Percentiles rank a stretch among this genome's conserved stretches.
Conservation (phyloP, 2,329 filamentous ascomycete species). For the Ascochyta viciae-villosae region DNA sequence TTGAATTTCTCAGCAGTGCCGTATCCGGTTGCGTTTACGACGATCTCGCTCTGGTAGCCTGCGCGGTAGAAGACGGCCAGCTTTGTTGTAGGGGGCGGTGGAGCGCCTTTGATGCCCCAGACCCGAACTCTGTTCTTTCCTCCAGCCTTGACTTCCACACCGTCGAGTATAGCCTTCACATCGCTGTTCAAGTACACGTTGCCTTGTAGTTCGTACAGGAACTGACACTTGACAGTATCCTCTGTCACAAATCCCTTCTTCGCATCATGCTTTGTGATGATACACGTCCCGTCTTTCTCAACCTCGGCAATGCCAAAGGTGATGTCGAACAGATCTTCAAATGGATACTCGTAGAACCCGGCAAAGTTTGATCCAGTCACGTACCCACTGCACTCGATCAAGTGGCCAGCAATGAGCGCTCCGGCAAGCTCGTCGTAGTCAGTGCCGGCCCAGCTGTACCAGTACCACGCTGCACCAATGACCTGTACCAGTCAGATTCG, state of each 20-base stretch:
- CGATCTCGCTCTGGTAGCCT: slow-evolving; percentile 51
- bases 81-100: slow-evolving; percentile 52
- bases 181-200: slow-evolving; percentile 56
- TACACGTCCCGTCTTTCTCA: slow-evolving; percentile 52
- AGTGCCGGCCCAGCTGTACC: slow-evolving; percentile 60
- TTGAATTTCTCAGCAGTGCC: slow-evolving; percentile 58
- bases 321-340: slow-evolving; percentile 54
- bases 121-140: slow-evolving; percentile 49
- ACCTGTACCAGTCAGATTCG: slow-evolving; percentile 42
- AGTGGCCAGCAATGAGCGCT: slow-evolving; percentile 52
- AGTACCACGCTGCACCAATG: slow-evolving; percentile 64
- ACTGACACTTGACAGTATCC: slow-evolving; percentile 49
- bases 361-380: slow-evolving; percentile 64
- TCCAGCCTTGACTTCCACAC: slow-evolving; percentile 42
- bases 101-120: slow-evolving; percentile 48
- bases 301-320: slow-evolving; percentile 61
- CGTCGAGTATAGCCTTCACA: slow-evolving; percentile 51
- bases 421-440: slow-evolving; percentile 59
- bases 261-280: slow-evolving; percentile 58
- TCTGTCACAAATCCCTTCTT: slow-evolving; percentile 49
- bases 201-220: slow-evolving; percentile 58
- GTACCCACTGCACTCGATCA: slow-evolving; percentile 57
- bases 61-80: slow-evolving; percentile 49
- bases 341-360: slow-evolving; percentile 56
- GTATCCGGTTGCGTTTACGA: slow-evolving; percentile 50